Percentiles rank a stretch among this genome's conserved stretches.
Evolutionary conservation across 108 stramenopile genomes (phyloP).

Genomic region (Fistulifera solaris): DNA sequence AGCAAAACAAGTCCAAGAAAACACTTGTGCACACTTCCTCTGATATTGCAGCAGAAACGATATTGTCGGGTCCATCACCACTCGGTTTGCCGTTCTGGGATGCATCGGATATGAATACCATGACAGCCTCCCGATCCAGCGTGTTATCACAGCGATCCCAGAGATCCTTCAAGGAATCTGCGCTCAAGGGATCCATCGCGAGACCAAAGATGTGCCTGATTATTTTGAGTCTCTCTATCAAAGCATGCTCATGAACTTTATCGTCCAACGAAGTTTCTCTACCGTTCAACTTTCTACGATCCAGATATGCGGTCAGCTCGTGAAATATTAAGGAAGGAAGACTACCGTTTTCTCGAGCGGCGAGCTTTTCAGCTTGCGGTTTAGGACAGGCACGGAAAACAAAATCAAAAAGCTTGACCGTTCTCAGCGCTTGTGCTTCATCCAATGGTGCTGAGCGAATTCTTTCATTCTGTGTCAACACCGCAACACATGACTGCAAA

Average conservation of each 20-base stretch:
- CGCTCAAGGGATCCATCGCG: constrained; percentile 20
- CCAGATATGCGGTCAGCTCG: constrained; percentile 68
- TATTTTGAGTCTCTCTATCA: constrained; percentile 55
- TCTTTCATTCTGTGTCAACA: constrained; percentile 17
- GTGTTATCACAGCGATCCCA: constrained; percentile 65
- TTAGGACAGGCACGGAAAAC: constrained; percentile 68
- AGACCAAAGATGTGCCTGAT: constrained; percentile 73
- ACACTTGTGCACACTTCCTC: constrained; percentile 43
- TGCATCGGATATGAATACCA: constrained; percentile 70
- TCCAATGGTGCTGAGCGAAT: constrained; percentile 23
- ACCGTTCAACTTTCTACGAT: background rate
- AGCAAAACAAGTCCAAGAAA: constrained; percentile 76
- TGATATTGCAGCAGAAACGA: constrained; percentile 53
- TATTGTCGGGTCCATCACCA: constrained; percentile 11
- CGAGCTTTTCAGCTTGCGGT: constrained; percentile 38
- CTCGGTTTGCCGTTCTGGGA: constrained; percentile 17
- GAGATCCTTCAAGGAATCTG: constrained; percentile 42
- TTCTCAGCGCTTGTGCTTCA: constrained; percentile 57
- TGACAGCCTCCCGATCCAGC: constrained; percentile 63
- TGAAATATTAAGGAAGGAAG: constrained; percentile 49
- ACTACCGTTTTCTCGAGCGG: constrained; percentile 19
- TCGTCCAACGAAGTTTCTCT: background rate
- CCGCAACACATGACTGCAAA: constrained; percentile 34
- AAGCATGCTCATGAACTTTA: constrained; percentile 6
- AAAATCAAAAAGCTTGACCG: constrained; percentile 74